Evolutionary conservation across 352 stramenopile genomes (phyloP), one percentile per base, ranked within the genome.

Genomic region (Pythium scleroteichum): DNA sequence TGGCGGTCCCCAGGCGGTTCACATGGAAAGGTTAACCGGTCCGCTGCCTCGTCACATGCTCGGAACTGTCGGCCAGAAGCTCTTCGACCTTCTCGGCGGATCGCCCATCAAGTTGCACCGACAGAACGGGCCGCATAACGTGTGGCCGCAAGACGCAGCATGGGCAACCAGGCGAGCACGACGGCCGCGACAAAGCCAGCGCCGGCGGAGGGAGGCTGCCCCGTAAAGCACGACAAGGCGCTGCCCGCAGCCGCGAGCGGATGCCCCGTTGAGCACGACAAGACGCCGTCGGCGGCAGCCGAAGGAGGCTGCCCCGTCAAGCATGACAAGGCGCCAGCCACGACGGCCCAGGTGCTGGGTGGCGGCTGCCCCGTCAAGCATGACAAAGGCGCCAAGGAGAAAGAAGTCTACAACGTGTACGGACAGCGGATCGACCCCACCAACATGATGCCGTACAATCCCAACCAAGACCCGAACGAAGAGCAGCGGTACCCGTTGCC

Each of bases 371-470:
- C 87, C 0, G 81, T 95, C 51, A 73, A 88, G 71, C 84, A 90
- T 54, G 75, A 87, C 58, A 62, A 64, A 4, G 62, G 40, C 17
- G 62, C 58, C 39, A 62, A 68, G 19, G 57, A 68, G 23, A 48
- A 45, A 35, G 85, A 93, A 60, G 75, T 95, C 47, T 99, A 98
- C 85, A 98, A 99, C 73, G 97, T 99, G 22, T 99, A 99, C 76
- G 93, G 90, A 50, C 92, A 99, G 75, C 92, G 81, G 52, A 93
- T 98, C 27, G 95, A 99, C 80, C 96, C 97, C 33, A 98, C 82
- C 24, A 99, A 99, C 76, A 97, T 98, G 75, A 99, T 99, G 97
- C 97, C 97, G 49, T 82, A 89, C 59, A 97, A 98, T 63, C 85
- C 90, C 32, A 99, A 98, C 70, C 93, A 99, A 71, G 79, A 98